Percentiles rank a stretch among this genome's conserved stretches.
These are phyloP conservation scores for Stagonosporopsis chrysanthemi DNA, from an alignment of 2,329 filamentous ascomycete species.

Conservation along the genomic window DNA sequence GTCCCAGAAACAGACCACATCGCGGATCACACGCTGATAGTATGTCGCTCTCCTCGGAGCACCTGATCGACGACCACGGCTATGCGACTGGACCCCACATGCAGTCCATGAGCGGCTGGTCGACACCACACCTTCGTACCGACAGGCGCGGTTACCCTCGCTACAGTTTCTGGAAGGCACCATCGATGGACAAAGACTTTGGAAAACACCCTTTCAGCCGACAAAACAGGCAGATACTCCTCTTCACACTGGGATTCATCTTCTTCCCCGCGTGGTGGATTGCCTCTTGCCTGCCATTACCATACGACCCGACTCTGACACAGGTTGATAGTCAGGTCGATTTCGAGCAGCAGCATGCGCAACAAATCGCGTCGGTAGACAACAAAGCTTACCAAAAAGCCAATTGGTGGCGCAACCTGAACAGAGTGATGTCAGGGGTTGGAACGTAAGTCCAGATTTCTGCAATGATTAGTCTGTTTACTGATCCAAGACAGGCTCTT, in stretches of 20 bases:
- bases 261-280: slow-evolving; percentile 68
- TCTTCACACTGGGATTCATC: slow-evolving; percentile 80
- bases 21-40: slow-evolving; percentile 41
- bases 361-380: slow-evolving; percentile 54
- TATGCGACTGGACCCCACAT: slow-evolving; percentile 40
- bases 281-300: slow-evolving; percentile 76
- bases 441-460: slow-evolving; percentile 50
- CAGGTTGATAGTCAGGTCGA: slow-evolving; percentile 45
- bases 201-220: slow-evolving; percentile 68
- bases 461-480: neutral
- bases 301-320: slow-evolving; percentile 61
- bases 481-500: slow-evolving; percentile 15
- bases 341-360: slow-evolving; percentile 55
- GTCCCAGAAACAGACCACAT: slow-evolving; percentile 49
- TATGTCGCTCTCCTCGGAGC: slow-evolving; percentile 39
- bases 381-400: slow-evolving; percentile 64
- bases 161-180: slow-evolving; percentile 74
- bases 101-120: slow-evolving; percentile 36
- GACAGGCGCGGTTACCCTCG: slow-evolving; percentile 56
- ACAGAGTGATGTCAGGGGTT: slow-evolving; percentile 66
- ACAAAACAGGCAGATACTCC: slow-evolving; percentile 75
- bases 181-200: slow-evolving; percentile 70
- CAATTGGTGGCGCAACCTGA: slow-evolving; percentile 70
- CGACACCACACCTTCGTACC: slow-evolving; percentile 47
- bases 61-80: slow-evolving; percentile 39